Evolutionary conservation across 352 stramenopile genomes (phyloP).

Genomic region (Pythium grandisporangium): DNA sequence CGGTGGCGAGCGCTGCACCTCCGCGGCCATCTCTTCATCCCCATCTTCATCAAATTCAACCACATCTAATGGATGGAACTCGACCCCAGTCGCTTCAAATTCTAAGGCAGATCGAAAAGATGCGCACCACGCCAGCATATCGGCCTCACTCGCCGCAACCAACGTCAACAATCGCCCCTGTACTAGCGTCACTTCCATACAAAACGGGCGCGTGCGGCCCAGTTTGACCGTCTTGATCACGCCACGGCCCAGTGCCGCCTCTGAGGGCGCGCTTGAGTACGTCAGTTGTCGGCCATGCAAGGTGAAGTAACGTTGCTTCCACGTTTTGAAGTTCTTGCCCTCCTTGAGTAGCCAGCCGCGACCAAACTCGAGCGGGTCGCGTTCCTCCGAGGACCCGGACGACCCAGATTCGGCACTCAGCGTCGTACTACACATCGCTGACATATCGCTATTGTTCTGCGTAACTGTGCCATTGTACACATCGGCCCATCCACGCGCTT

Average conservation of each 20-base stretch:
- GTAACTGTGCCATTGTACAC: constrained; percentile 20
- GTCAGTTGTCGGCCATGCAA: constrained; percentile 34
- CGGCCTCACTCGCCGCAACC: constrained; percentile 32
- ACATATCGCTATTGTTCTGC: not conserved
- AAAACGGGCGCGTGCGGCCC: constrained; percentile 58
- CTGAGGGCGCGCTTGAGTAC: constrained; percentile 32
- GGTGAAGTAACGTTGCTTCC: constrained; percentile 77
- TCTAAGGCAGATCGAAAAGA: constrained; percentile 37
- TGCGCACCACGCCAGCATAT: constrained; percentile 56
- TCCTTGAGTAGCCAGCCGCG: constrained; percentile 66
- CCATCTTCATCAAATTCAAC: not conserved
- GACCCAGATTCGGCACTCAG: not conserved
- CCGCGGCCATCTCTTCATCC: not conserved
- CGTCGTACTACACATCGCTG: no score
- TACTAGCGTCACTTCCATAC: constrained; percentile 49
- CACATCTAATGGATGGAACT: not conserved
- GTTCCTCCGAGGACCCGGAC: constrained; percentile 24
- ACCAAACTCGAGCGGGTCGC: constrained; percentile 1
- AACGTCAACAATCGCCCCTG: constrained; percentile 58
- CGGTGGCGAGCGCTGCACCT: not conserved
- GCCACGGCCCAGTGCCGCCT: constrained; percentile 30
- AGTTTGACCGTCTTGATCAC: constrained; percentile 42
- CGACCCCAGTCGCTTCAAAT: constrained; percentile 16
- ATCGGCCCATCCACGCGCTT: constrained; percentile 53
- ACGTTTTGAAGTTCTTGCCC: constrained; percentile 62